phyloP scores from a whole-genome alignment of 352 stramenopile genomes.

The Phytophthora crassamura region DNA sequence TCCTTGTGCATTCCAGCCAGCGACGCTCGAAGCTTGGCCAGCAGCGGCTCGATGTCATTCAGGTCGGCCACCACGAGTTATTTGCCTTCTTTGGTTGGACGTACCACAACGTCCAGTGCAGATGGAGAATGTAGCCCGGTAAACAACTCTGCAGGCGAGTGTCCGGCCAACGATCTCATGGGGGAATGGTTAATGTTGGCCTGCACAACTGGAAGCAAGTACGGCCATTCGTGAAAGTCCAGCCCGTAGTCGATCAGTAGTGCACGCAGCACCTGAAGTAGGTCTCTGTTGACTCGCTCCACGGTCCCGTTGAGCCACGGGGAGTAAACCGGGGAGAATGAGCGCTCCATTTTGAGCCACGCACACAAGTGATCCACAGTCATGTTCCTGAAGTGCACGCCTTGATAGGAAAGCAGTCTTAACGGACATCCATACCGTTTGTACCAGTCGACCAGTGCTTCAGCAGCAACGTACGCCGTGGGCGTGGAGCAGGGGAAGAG shows the following conservation, averaged over 20 bases:
- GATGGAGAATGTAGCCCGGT: not conserved
- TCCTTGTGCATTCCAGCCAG: slow-evolving; percentile 4
- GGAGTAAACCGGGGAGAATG: slow-evolving; percentile 7
- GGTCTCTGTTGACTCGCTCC: slow-evolving; percentile 9
- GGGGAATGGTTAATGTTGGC: not conserved
- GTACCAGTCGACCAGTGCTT: not conserved
- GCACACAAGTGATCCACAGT: not conserved
- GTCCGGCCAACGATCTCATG: not conserved
- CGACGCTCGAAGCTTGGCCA: not conserved
- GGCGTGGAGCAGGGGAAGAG: slow-evolving; percentile 6
- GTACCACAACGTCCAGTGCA: not conserved
- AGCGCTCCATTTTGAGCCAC: slow-evolving; percentile 3
- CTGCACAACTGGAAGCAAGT: slow-evolving; percentile 3
- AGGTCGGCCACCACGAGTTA: not conserved
- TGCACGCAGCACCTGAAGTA: slow-evolving; percentile 9
- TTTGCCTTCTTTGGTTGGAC: not conserved
- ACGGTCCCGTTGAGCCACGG: not conserved
- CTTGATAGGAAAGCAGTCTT: slow-evolving; percentile 1
- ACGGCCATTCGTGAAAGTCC: not conserved
- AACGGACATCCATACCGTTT: not conserved
- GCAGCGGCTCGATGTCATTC: not conserved
- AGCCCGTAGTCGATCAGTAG: slow-evolving; percentile 12
- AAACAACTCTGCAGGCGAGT: not conserved
- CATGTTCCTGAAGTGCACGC: not conserved
- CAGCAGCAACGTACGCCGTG: not conserved